These are phyloP conservation scores for Trapa incisa DNA, from an alignment of 345 rosid genomes.

Conservation along the genomic window DNA sequence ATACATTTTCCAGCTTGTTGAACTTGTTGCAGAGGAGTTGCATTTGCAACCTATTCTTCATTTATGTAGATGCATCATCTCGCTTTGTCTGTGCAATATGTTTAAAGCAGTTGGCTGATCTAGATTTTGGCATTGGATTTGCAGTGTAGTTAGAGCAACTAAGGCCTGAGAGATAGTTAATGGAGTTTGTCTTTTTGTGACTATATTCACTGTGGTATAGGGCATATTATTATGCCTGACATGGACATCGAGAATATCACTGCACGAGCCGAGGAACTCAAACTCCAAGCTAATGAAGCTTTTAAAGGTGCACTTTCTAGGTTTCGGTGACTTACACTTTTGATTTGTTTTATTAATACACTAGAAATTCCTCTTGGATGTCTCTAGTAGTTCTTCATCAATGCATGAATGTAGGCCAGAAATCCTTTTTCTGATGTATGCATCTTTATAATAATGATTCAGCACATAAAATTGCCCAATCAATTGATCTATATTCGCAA, in stretches of 20 bases:
- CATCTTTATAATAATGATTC: constrained; percentile 2
- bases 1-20: not conserved
- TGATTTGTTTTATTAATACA: not conserved
- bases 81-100: not conserved
- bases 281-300: constrained; percentile 41
- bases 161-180: not conserved
- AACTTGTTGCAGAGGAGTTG: not conserved
- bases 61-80: not conserved
- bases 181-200: not conserved
- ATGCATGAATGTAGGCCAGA: not conserved
- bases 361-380: not conserved
- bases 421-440: not conserved
- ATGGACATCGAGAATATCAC: constrained; percentile 30
- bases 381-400: not conserved
- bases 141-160: not conserved
- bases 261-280: constrained; percentile 38
- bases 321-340: not conserved
- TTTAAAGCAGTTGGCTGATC: not conserved
- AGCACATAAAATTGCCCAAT: constrained; percentile 66
- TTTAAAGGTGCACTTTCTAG: constrained; percentile 13
- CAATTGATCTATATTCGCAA: constrained; percentile 71
- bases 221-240: constrained; percentile 11
- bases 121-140: not conserved
- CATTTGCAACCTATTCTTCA: not conserved
- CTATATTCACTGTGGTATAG: not conserved